These are phyloP conservation scores for Maudiozyma humilis DNA, from an alignment of 1,139 yeast species.

Conservation along the genomic window DNA sequence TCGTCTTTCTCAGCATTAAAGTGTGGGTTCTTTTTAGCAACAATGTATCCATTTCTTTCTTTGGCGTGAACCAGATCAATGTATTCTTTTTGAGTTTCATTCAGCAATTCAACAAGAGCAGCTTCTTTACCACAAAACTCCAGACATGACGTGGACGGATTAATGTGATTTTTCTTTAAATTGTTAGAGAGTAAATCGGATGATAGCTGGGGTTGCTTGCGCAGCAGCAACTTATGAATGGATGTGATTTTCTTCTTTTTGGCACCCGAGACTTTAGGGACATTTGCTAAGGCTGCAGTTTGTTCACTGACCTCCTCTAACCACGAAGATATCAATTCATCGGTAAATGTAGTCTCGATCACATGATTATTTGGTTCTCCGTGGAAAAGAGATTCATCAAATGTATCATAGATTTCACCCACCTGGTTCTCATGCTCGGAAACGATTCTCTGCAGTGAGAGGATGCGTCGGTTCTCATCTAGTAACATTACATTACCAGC, in stretches of 20 bases:
- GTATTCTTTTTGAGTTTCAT: conserved; percentile 40
- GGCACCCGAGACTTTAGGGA: conserved; percentile 26
- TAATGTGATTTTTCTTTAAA: conserved; percentile 41
- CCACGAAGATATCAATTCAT: conserved; percentile 43
- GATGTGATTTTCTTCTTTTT: conserved; percentile 37
- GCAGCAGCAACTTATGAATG: conserved; percentile 63
- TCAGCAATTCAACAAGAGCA: conserved; percentile 39
- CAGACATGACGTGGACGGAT: conserved; percentile 37
- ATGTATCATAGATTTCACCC: conserved; percentile 59
- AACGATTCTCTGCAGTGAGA: conserved; percentile 71
- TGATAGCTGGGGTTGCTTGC: conserved; percentile 65
- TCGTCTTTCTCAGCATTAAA: conserved; percentile 35
- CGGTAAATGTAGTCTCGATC: conserved; percentile 23
- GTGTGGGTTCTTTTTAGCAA: conserved; percentile 52
- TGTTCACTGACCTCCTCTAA: conserved; percentile 34
- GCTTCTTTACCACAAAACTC: conserved; percentile 28
- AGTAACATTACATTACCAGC: conserved; percentile 84
- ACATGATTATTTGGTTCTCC: background rate
- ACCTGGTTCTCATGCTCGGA: conserved; percentile 63
- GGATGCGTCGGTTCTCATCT: conserved; percentile 58
- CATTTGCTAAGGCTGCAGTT: conserved; percentile 18
- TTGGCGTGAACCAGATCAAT: conserved; percentile 25
- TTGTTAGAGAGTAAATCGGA: conserved; percentile 65
- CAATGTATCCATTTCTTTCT: conserved; percentile 47
- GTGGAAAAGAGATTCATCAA: conserved; percentile 43